phyloP scores from a whole-genome alignment of 1,284 basidiomycete genomes.

The Apiotrichum laibachii region DNA sequence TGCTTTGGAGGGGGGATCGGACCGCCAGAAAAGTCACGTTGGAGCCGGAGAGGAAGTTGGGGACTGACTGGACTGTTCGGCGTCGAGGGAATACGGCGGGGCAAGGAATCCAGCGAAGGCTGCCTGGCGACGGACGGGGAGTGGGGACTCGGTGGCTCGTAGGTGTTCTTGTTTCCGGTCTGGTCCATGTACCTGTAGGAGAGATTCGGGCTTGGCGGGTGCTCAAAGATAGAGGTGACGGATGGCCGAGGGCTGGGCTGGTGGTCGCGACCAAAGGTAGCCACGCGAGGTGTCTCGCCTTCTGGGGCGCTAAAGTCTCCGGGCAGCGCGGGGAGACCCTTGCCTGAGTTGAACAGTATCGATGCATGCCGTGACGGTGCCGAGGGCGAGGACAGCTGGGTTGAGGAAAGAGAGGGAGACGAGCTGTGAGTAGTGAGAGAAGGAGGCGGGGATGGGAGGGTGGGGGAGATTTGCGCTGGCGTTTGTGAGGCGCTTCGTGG shows the following conservation, averaged over 20 bases:
- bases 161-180: not conserved
- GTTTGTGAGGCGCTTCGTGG: not conserved
- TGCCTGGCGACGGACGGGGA: not conserved
- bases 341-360: not conserved
- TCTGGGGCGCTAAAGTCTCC: not conserved
- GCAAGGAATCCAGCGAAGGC: not conserved
- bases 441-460: not conserved
- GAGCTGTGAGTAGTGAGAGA: conserved; percentile 2
- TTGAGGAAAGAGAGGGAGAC: not conserved
- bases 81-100: not conserved
- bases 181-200: not conserved
- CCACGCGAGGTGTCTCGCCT: not conserved
- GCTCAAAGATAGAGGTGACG: not conserved
- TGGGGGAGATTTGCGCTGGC: not conserved
- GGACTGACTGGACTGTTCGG: not conserved
- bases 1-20: not conserved
- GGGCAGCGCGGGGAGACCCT: not conserved
- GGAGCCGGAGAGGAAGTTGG: not conserved
- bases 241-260: not conserved
- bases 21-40: not conserved
- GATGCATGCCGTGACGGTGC: not conserved
- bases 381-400: not conserved
- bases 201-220: not conserved
- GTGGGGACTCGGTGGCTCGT: not conserved
- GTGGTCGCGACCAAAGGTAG: not conserved